A percentile compares a stretch with the other conserved stretches of the same genome.
phyloP scores from a whole-genome alignment of 148 eudicot species.

The Cornus florida region DNA sequence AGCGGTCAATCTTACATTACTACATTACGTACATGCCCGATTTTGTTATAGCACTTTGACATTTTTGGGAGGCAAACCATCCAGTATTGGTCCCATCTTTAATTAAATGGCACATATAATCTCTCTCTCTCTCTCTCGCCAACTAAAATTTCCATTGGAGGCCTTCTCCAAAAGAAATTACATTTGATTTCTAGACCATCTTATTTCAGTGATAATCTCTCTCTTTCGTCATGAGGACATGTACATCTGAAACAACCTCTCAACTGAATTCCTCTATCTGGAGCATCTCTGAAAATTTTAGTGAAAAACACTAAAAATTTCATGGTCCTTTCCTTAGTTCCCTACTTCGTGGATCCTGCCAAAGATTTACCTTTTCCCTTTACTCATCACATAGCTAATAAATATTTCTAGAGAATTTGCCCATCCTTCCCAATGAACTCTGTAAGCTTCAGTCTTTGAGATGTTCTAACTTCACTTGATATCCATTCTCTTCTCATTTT shows the following conservation, averaged over 20 bases:
- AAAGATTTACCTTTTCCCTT: no score
- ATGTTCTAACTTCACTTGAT: no score
- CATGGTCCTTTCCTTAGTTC: no score
- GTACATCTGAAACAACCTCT: not conserved
- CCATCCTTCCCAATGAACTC: no score
- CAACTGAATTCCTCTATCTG: not conserved
- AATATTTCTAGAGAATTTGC: no score
- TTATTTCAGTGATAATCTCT: not conserved
- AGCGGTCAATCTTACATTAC: not conserved
- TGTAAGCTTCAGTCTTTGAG: no score
- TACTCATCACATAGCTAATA: no score
- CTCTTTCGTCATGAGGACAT: not conserved
- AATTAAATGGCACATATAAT: not conserved
- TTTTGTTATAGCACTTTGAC: not conserved
- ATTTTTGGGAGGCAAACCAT: not conserved
- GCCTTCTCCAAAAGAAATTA: not conserved
- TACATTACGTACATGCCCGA: not conserved
- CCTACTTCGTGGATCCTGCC: no score
- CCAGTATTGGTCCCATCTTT: not conserved
- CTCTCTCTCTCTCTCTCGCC: not conserved
- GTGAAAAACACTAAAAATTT: not conserved
- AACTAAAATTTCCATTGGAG: not conserved
- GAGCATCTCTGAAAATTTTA: not conserved
- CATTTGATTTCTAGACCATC: not conserved
- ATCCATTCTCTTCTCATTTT: no score